Evolutionary conservation across 108 stramenopile species (phyloP).

Genomic region (Parietichytrium sp.): DNA sequence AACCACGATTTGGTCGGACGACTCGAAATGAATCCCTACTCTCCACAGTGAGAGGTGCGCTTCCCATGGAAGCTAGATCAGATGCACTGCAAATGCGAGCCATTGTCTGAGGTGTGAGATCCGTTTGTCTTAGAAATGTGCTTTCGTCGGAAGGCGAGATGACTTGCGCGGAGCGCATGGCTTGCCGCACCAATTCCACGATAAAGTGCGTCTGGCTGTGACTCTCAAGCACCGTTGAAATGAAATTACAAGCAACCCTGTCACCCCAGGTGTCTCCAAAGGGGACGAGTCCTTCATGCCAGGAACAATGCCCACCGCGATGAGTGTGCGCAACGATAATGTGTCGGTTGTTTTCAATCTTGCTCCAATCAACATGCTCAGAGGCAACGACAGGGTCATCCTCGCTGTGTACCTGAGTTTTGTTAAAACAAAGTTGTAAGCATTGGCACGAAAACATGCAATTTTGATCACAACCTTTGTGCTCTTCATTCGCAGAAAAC

Average conservation of each 20-base stretch:
- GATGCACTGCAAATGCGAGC: not conserved
- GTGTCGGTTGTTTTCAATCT: conserved; percentile 13
- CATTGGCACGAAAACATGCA: no score
- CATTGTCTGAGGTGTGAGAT: not conserved
- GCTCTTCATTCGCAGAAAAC: no score
- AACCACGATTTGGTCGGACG: no score
- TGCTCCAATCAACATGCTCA: conserved; percentile 19
- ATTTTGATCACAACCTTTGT: no score
- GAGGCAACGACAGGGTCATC: conserved; percentile 30
- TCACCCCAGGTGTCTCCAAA: conserved; percentile 40
- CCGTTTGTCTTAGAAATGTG: not conserved
- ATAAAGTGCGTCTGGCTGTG: conserved; percentile 43
- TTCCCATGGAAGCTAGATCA: conserved; percentile 16
- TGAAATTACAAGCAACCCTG: conserved; percentile 3
- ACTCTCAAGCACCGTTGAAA: conserved; percentile 35
- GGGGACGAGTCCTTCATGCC: conserved; percentile 44
- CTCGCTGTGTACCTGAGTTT: not conserved
- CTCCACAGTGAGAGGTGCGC: not conserved
- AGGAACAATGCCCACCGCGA: conserved; percentile 44
- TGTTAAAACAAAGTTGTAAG: no score
- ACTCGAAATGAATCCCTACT: no score
- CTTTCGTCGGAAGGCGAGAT: not conserved
- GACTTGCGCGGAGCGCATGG: not conserved
- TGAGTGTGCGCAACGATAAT: conserved; percentile 39
- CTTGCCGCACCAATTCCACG: not conserved